Percentiles rank a stretch among this genome's conserved stretches.
phyloP scores from a whole-genome alignment of 768 basidiomycete genomes.

The Crassisporium funariophilum region DNA sequence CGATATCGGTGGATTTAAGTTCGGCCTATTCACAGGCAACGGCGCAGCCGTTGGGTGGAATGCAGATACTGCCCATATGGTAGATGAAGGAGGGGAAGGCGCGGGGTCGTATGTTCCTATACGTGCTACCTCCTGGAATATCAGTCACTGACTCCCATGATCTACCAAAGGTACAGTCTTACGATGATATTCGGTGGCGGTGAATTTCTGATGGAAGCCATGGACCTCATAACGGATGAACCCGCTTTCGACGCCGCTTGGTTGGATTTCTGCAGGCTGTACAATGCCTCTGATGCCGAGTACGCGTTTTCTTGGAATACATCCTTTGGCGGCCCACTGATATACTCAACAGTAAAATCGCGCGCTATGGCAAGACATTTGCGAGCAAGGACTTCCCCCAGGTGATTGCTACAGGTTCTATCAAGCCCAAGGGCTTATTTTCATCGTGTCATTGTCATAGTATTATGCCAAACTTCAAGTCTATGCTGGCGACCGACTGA shows the following conservation, averaged over 20 bases:
- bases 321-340: not conserved
- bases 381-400: slow-evolving; percentile 35
- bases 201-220: slow-evolving; percentile 42
- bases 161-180: slow-evolving; percentile 30
- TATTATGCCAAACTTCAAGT: slow-evolving; percentile 41
- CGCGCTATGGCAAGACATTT: slow-evolving; percentile 38
- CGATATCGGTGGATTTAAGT: slow-evolving; percentile 39
- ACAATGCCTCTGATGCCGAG: slow-evolving; percentile 37
- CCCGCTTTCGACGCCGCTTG: slow-evolving; percentile 41
- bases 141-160: not conserved
- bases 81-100: slow-evolving; percentile 39
- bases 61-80: slow-evolving; percentile 38
- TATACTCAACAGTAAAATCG: slow-evolving; percentile 28
- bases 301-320: slow-evolving; percentile 19
- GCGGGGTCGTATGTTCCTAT: slow-evolving; percentile 28
- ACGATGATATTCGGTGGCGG: slow-evolving; percentile 40
- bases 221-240: slow-evolving; percentile 39
- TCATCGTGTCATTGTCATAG: slow-evolving; percentile 17
- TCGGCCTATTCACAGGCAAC: slow-evolving; percentile 38
- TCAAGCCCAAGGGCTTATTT: not conserved
- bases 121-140: not conserved
- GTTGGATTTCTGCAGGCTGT: slow-evolving; percentile 40
- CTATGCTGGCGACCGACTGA: slow-evolving; percentile 37
- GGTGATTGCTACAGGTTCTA: slow-evolving; percentile 12
- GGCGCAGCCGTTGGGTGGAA: slow-evolving; percentile 41